phyloP scores from a whole-genome alignment of 371 early-diverging fungal genomes.

The Quaeritorhiza haematococci region DNA sequence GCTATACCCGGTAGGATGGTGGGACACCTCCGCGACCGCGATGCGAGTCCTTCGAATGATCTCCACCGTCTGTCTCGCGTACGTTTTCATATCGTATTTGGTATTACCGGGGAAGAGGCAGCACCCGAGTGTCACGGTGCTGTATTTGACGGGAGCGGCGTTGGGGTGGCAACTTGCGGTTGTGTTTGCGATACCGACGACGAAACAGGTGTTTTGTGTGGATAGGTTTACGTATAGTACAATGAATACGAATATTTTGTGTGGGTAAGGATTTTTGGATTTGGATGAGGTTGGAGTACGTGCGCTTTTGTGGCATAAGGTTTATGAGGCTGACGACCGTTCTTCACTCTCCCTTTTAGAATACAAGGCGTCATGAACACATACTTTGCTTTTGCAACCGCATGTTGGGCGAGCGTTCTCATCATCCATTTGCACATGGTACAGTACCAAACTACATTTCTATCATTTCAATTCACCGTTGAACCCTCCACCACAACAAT shows the following conservation, averaged over 20 bases:
- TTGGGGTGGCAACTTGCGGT: constrained; percentile 4
- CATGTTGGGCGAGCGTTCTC: constrained; percentile 3
- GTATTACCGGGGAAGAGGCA: constrained; percentile 12
- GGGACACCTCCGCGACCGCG: not conserved
- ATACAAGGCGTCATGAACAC: constrained; percentile 5
- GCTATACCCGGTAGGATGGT: constrained; percentile 5
- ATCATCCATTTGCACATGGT: constrained; percentile 17
- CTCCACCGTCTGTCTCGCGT: not conserved
- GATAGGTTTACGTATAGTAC: not conserved
- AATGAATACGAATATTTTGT: not conserved
- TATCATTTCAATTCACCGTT: no score
- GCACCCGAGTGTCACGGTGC: constrained; percentile 8
- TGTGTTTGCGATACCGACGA: not conserved
- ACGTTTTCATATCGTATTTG: constrained; percentile 10
- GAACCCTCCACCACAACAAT: no score
- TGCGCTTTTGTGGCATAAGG: no score
- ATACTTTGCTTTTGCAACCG: not conserved
- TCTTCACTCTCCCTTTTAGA: no score
- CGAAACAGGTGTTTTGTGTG: constrained; percentile 7
- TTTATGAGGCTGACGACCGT: no score
- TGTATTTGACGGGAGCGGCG: constrained; percentile 1
- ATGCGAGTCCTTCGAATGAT: constrained; percentile 3
- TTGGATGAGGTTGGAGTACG: no score
- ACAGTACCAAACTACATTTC: no score
- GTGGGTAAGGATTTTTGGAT: no score